Evolutionary conservation across 2,329 filamentous ascomycete species (phyloP).

Genomic region (Fusarium redolens): DNA sequence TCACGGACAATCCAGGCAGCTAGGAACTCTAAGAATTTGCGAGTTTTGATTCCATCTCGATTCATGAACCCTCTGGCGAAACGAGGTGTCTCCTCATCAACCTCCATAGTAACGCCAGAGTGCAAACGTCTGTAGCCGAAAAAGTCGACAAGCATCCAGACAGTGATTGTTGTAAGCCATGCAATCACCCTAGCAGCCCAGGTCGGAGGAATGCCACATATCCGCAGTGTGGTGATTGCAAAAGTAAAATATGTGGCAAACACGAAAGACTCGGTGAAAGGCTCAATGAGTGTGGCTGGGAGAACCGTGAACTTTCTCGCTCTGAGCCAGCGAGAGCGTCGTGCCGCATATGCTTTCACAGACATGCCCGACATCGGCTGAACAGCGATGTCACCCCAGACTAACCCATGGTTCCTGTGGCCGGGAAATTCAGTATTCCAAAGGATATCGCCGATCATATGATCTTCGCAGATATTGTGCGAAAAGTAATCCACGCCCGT

Average conservation of each 20-base stretch:
- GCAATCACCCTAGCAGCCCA: conserved; percentile 74
- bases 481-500: conserved; percentile 92
- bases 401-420: conserved; percentile 83
- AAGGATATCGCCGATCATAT: conserved; percentile 90
- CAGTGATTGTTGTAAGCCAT: conserved; percentile 73
- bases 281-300: conserved; percentile 89
- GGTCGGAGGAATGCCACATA: conserved; percentile 67
- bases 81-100: conserved; percentile 77
- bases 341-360: conserved; percentile 78
- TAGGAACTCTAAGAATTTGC: conserved; percentile 78
- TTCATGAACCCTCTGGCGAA: conserved; percentile 70
- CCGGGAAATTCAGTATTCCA: conserved; percentile 77
- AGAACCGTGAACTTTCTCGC: conserved; percentile 95
- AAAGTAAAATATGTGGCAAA: conserved; percentile 86
- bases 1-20: conserved; percentile 88
- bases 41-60: conserved; percentile 55
- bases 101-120: conserved; percentile 74
- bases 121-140: conserved; percentile 80
- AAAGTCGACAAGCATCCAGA: conserved; percentile 84
- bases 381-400: conserved; percentile 86
- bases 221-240: conserved; percentile 73
- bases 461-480: conserved; percentile 96
- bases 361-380: conserved; percentile 90
- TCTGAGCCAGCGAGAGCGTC: conserved; percentile 88
- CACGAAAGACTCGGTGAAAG: conserved; percentile 87